Base-by-base conservation (phyloP, 2,329 filamentous ascomycete species). In the Alternaria solani region DNA sequence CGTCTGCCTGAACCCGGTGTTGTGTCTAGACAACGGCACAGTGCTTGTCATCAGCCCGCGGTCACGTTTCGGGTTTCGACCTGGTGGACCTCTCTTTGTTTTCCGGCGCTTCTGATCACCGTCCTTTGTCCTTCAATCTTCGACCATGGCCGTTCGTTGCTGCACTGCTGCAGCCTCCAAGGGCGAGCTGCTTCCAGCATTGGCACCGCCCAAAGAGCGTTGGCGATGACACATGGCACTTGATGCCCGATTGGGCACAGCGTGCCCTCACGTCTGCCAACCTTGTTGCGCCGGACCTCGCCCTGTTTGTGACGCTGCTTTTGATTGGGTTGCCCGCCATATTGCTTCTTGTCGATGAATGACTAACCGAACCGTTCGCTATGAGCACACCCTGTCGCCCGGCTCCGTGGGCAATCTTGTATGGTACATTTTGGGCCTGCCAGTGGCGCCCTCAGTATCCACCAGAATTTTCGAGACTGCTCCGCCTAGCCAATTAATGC, bases 1-100 rank as follows among this genome's bases (percentile, higher is more conserved):
- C 62, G 63, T 51, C 68, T 68, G 66, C 67, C 68, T 71, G 66
- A 69, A 64, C 66, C 66, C 66, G 65, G 62, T 66, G 64, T 61
- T 51, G 57, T 63, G 62, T 65, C 65, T 65, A 43, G 55, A 57
- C 53, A 55, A 64, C 64, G 61, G 66, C 64, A 65, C 64, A 61
- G 59, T 66, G 59, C 51, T 59, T 59, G 60, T 65, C 61, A 58
- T 32, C 57, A 59, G 58, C 59, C 67, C 63, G 66, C 51, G 39
- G 68, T 74, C 72, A 74, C 70, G 70, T 73, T 75, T 75, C 66
- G 66, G 30, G 68, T 74, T 75, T 76, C 68, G 72, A 60, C 48
- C 63, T 58, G 65, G 70, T 75, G 69, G 71, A 70, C 62, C 65
- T 47, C 57, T 57, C 41, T 51, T 55, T 53, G 46, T 57, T 36